Base-by-base conservation (phyloP, 495 filamentous ascomycete genomes). In the Xanthoparmelia taractica region DNA sequence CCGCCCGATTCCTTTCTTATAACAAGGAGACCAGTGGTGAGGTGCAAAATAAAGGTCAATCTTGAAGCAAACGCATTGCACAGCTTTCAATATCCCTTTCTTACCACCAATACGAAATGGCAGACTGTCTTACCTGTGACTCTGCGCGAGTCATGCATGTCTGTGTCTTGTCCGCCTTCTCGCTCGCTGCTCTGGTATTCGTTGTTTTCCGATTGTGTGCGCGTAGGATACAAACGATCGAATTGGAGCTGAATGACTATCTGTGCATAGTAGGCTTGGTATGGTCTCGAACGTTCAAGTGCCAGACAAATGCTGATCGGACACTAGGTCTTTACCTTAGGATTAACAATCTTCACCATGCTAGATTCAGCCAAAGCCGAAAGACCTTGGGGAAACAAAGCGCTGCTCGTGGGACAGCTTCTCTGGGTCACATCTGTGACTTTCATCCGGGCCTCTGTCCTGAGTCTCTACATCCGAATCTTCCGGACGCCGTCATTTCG, bases 381-480 rank as follows among this genome's bases (percentile, higher is more conserved):
- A 4, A 8, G 4, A 31, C 10, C 12, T 43, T 25, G 20, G 47
- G 27, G 54, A 17, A 4, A 27, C 50, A 61, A 66, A 57, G 40
- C 38, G n/a, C 25, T 63, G 31, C 33, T 68, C 4, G 40, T 65
- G 12, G 63, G 63, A 27, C 56, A 71, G 63, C 59, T 70, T 6
- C 60, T 73, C 27, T 74, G 68, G 54, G 69, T 67, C 17, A 67
- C 67, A 57, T 57, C 57, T 25, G 66, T 69, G 47, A 73, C 69
- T 45, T 64, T 72, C 40, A 68, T 74, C 59, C 74, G 76, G 48
- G 57, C 75, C 7, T 76, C 75, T 20, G 67, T 80, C 17, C 65
- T 80, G 8, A 58, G 74, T 25, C 74, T 80, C 43, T 80, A 79
- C 55, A 60, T 73, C 1, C 76, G 73, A 25, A 77, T 79, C 57